Conservation (phyloP, 345 rosid species). For the Citrus hindsii region DNA sequence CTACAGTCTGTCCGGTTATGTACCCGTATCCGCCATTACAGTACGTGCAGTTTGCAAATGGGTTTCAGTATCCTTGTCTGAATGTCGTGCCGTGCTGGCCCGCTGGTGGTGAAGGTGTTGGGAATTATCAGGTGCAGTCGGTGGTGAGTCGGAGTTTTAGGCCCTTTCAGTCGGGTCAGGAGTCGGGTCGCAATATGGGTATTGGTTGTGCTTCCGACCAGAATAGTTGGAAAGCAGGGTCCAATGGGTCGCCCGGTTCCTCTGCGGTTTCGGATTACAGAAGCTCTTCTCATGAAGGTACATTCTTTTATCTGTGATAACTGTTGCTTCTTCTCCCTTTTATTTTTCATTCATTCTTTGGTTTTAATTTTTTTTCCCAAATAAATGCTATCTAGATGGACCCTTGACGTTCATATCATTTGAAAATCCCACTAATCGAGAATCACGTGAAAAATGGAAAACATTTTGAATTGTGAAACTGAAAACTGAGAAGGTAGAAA, state of each 20-base stretch:
- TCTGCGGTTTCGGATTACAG: conserved; percentile 39
- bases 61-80: conserved; percentile 20
- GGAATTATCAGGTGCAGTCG: conserved; percentile 18
- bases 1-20: not conserved
- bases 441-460: no score
- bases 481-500: not conserved
- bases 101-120: not conserved
- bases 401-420: no score
- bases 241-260: conserved; percentile 40
- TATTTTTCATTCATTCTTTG: not conserved
- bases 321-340: not conserved
- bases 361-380: not conserved
- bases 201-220: conserved; percentile 33
- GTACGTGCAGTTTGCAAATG: conserved; percentile 12
- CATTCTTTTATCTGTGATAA: not conserved
- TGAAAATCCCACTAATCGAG: no score
- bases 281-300: conserved; percentile 50
- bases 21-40: conserved; percentile 21
- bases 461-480: not conserved
- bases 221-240: conserved; percentile 20
- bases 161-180: conserved; percentile 17
- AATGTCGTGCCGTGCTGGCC: conserved; percentile 27
- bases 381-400: not conserved
- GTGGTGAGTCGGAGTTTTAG: conserved; percentile 11
- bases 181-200: conserved; percentile 7